A percentile compares a stretch with the other conserved stretches of the same genome.
Conservation (phyloP, 805 yeast genomes). For the Candida sanyiensis region DNA sequence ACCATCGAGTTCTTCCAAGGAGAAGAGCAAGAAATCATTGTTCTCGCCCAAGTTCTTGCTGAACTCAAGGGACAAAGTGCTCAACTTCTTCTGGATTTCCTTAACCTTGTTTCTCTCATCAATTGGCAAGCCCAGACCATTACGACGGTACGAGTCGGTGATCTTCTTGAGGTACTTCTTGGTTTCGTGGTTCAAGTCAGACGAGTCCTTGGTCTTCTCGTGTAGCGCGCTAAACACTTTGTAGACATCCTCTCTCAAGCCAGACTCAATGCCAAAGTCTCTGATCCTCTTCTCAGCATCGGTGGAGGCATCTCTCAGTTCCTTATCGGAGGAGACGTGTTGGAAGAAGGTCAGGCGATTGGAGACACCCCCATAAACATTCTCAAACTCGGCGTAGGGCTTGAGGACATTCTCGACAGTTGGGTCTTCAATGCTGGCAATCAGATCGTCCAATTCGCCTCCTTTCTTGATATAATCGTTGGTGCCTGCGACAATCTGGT, state of each 20-base stretch:
- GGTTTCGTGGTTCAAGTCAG: constrained; percentile 45
- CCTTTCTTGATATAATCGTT: constrained; percentile 39
- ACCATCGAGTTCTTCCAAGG: constrained; percentile 63
- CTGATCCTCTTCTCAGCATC: constrained; percentile 54
- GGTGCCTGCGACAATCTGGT: constrained; percentile 38
- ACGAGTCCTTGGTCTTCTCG: constrained; percentile 30
- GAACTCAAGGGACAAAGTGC: constrained; percentile 51
- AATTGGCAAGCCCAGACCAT: constrained; percentile 59
- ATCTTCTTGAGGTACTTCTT: constrained; percentile 51
- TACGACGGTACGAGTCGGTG: constrained; percentile 52
- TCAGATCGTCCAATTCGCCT: constrained; percentile 42
- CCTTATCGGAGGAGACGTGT: constrained; percentile 61
- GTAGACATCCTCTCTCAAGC: constrained; percentile 62
- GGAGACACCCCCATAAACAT: constrained; percentile 38
- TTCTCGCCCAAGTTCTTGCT: constrained; percentile 68
- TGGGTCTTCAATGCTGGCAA: constrained; percentile 39
- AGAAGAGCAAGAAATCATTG: constrained; percentile 52
- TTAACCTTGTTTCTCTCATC: constrained; percentile 52
- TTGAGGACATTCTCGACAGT: constrained; percentile 54
- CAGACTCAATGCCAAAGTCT: constrained; percentile 56
- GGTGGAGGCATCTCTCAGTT: constrained; percentile 65
- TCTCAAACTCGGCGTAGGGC: constrained; percentile 48
- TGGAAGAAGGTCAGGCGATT: constrained; percentile 62
- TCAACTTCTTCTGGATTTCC: constrained; percentile 51
- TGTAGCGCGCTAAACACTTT: constrained; percentile 49